Evolutionary conservation across 257 asterid species (phyloP).

Genomic region (Ocimum tenuiflorum): DNA sequence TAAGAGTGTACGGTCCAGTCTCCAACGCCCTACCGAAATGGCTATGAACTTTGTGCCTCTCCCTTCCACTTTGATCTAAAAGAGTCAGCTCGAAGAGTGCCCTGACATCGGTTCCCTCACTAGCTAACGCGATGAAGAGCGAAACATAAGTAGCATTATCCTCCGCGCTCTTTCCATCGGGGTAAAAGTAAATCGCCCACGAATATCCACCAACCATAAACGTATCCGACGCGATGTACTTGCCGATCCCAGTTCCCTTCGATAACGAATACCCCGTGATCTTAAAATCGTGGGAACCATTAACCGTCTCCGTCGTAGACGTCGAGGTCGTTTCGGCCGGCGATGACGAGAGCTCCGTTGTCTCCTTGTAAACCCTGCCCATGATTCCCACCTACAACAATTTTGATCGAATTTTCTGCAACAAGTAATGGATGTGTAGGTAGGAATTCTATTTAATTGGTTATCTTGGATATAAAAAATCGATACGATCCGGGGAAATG

Average conservation of each 20-base stretch:
- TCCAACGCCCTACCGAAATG: constrained; percentile 94
- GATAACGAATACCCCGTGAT: constrained; percentile 73
- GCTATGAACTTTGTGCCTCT: constrained; percentile 87
- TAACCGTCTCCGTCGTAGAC: constrained; percentile 69
- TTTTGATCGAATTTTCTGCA: background rate
- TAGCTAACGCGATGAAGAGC: constrained; percentile 70
- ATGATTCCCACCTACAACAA: constrained; percentile 32
- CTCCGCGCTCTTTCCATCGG: constrained; percentile 89
- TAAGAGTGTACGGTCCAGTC: constrained; percentile 87
- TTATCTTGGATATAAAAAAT: background rate
- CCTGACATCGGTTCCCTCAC: constrained; percentile 81
- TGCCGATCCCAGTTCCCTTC: constrained; percentile 87
- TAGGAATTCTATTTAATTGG: background rate
- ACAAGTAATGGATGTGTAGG: background rate
- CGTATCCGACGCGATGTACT: constrained; percentile 70
- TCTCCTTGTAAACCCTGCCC: constrained; percentile 58
- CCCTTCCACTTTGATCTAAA: constrained; percentile 87
- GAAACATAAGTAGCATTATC: constrained; percentile 82
- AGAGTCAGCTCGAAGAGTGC: constrained; percentile 88
- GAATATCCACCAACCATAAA: constrained; percentile 84
- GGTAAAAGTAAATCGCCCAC: constrained; percentile 92
- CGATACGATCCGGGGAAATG: constrained; percentile 1
- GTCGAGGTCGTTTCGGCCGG: constrained; percentile 62
- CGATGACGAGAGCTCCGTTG: constrained; percentile 42
- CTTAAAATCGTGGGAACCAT: constrained; percentile 78